A percentile compares a stretch with the other conserved stretches of the same genome.
phyloP scores from a whole-genome alignment of 305 asterid species.

The Fraxinus albicans region DNA sequence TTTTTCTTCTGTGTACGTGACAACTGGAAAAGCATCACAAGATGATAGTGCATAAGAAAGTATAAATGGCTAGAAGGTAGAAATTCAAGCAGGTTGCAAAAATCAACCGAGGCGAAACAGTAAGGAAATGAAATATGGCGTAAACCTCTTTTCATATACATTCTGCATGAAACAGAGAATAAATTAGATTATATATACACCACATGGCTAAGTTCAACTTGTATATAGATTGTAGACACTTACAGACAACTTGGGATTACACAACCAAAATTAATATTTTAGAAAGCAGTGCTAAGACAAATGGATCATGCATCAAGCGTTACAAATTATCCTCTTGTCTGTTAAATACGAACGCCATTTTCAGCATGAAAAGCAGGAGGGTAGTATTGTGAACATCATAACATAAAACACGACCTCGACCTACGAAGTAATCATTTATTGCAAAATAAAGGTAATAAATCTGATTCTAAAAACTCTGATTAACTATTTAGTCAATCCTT shows the following conservation, averaged over 20 bases:
- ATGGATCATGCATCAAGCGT: constrained; percentile 37
- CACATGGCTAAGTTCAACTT: background rate
- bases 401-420: background rate
- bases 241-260: background rate
- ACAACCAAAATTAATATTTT: background rate
- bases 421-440: background rate
- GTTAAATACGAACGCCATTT: constrained; percentile 19
- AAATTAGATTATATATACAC: background rate
- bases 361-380: constrained; percentile 15
- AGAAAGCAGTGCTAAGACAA: constrained; percentile 8
- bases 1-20: background rate
- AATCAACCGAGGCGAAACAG: constrained; percentile 17
- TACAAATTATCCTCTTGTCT: constrained; percentile 21
- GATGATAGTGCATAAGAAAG: background rate
- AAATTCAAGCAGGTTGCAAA: background rate
- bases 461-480: background rate
- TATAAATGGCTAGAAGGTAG: background rate
- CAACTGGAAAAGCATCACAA: background rate
- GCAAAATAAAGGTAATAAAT: background rate
- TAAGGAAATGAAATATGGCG: constrained; percentile 23
- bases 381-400: constrained; percentile 28
- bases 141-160: background rate
- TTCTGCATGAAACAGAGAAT: background rate
- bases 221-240: background rate
- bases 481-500: background rate